Evolutionary conservation across 2,329 filamentous ascomycete species (phyloP).

Genomic region (Colletotrichum sp.): DNA sequence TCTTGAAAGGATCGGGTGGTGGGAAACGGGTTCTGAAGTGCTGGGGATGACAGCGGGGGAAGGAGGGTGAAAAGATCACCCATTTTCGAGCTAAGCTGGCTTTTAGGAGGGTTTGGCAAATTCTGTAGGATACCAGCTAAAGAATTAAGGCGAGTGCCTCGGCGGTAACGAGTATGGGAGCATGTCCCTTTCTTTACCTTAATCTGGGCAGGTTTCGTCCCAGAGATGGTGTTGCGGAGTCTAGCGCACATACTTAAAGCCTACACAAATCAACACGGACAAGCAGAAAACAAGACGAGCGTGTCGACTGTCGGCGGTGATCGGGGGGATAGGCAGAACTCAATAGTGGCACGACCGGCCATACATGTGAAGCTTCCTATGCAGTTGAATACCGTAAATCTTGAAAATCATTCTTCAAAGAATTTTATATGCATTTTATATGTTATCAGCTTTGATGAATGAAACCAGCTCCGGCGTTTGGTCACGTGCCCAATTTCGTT

Average conservation of each 20-base stretch:
- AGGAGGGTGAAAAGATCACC: neutral
- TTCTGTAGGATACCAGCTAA: neutral
- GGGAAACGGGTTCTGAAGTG: neutral
- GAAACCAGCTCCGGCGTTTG: accelerated
- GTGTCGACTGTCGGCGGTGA: no score
- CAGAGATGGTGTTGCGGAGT: no score
- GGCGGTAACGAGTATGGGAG: neutral
- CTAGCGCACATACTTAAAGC: no score
- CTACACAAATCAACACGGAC: no score
- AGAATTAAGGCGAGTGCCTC: neutral
- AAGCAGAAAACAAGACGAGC: no score
- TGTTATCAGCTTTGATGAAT: no score
- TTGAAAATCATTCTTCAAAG: no score
- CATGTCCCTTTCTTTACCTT: no score
- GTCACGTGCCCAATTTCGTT: neutral
- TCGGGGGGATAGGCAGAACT: no score
- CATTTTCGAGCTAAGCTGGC: neutral
- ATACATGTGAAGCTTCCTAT: neutral
- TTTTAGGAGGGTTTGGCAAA: neutral
- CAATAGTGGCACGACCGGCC: neutral
- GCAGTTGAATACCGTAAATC: no score
- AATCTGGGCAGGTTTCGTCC: no score
- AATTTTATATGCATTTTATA: accelerated
- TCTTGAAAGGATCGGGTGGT: accelerated
- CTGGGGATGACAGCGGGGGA: neutral